These are phyloP conservation scores for Diaporthe ampelina DNA, from an alignment of 2,329 filamentous ascomycete species.

Conservation along the genomic window DNA sequence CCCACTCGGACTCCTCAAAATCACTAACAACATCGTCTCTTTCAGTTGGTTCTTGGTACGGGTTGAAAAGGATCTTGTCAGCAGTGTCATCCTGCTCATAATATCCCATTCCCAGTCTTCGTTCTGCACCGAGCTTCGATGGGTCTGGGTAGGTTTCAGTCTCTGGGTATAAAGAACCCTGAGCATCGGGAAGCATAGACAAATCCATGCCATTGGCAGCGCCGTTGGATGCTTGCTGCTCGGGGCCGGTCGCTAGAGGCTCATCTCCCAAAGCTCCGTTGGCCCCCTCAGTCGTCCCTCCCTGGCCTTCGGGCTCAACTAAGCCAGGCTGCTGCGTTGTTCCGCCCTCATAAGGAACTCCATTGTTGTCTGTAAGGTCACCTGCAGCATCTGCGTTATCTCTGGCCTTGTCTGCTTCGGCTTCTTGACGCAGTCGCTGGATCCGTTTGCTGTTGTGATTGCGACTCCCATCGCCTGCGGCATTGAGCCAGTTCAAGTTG, in stretches of 20 bases:
- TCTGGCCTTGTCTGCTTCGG: constrained; percentile 70
- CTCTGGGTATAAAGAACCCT: constrained; percentile 34
- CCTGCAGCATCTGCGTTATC: constrained; percentile 50
- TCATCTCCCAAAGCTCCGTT: not conserved
- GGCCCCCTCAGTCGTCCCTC: constrained; percentile 50
- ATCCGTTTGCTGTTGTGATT: constrained; percentile 70
- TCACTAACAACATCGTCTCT: constrained; percentile 56
- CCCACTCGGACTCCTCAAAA: constrained; percentile 65
- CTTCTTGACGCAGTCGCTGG: constrained; percentile 68
- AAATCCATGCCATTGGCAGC: constrained; percentile 48
- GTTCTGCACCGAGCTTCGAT: constrained; percentile 59
- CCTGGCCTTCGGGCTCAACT: constrained; percentile 52
- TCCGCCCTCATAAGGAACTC: constrained; percentile 49
- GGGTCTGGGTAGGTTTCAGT: constrained; percentile 63
- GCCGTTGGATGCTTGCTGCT: constrained; percentile 44
- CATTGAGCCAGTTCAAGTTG: constrained; percentile 86
- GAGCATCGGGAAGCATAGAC: constrained; percentile 31
- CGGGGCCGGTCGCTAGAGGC: constrained; percentile 32
- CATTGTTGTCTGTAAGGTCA: constrained; percentile 44
- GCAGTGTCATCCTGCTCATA: constrained; percentile 71
- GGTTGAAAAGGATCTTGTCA: constrained; percentile 72
- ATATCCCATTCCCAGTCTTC: constrained; percentile 71
- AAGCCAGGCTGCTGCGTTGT: constrained; percentile 46
- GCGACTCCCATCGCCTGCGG: constrained; percentile 68
- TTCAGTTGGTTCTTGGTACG: constrained; percentile 66